Conservation (phyloP, 2,329 filamentous ascomycete species). For the Penicillium sp. region DNA sequence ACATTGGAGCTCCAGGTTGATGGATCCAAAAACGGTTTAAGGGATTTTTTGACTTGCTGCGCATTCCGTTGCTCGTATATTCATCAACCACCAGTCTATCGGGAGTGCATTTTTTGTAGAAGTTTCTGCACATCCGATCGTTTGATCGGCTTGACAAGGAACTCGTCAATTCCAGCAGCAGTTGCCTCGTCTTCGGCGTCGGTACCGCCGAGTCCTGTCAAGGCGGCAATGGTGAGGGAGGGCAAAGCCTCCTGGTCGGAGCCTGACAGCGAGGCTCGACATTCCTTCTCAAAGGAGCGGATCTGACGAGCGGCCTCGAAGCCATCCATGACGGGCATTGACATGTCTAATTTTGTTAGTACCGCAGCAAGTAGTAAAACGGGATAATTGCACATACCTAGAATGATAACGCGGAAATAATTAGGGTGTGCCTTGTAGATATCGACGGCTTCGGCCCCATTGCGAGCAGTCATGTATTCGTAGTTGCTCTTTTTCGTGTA, state of each 20-base stretch:
- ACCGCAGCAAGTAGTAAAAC: slow-evolving; percentile 5
- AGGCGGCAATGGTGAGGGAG: slow-evolving; percentile 15
- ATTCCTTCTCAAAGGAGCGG: slow-evolving; percentile 28
- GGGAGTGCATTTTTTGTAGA: not conserved
- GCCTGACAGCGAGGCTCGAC: not conserved
- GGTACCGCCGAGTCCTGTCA: slow-evolving; percentile 33
- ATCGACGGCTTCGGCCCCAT: slow-evolving; percentile 38
- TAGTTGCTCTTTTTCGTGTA: slow-evolving; percentile 31
- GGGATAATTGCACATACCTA: slow-evolving; percentile 12
- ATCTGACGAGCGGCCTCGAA: slow-evolving; percentile 41
- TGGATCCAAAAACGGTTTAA: too few species aligned
- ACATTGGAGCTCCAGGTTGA: too few species aligned
- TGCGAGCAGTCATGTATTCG: slow-evolving; percentile 30
- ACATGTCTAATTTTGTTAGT: slow-evolving; percentile 29
- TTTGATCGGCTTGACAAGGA: slow-evolving; percentile 33
- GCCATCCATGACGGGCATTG: slow-evolving; percentile 42
- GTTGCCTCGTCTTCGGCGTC: slow-evolving; percentile 32
- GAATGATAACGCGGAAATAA: slow-evolving; percentile 7
- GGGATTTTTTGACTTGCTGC: not conserved
- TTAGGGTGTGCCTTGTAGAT: slow-evolving; percentile 12
- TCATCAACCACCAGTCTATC: not conserved
- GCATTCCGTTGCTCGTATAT: not conserved
- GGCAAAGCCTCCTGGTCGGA: slow-evolving; percentile 12
- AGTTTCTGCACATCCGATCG: not conserved
- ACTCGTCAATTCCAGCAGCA: slow-evolving; percentile 33